Conservation (phyloP, 768 basidiomycete genomes). For the Coprinopsis marcescibilis region DNA sequence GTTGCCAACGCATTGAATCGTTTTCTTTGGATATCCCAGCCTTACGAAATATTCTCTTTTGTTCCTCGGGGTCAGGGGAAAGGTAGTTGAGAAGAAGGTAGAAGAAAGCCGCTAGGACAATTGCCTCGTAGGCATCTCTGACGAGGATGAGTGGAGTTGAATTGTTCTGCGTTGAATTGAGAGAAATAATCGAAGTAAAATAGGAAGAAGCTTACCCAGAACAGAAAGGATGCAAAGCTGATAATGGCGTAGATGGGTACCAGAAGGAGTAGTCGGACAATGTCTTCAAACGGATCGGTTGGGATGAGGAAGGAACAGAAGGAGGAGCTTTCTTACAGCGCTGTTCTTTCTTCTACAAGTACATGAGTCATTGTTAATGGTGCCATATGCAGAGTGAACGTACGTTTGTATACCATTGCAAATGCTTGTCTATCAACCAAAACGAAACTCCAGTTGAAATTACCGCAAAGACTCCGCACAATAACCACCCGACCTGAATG, state of each 20-base stretch:
- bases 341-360: slow-evolving; percentile 59
- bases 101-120: slow-evolving; percentile 73
- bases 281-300: slow-evolving; percentile 35
- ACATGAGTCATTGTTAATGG: not conserved
- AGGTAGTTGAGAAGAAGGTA: slow-evolving; percentile 70
- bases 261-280: slow-evolving; percentile 72
- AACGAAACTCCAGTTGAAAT: slow-evolving; percentile 52
- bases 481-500: slow-evolving; percentile 61
- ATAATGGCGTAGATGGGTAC: slow-evolving; percentile 69
- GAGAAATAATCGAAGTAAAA: slow-evolving; percentile 1
- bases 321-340: slow-evolving; percentile 38
- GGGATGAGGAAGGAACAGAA: not conserved
- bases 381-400: slow-evolving; percentile 16
- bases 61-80: slow-evolving; percentile 55
- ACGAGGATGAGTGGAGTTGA: slow-evolving; percentile 64
- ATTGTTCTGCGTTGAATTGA: slow-evolving; percentile 40
- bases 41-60: slow-evolving; percentile 54
- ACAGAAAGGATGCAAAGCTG: slow-evolving; percentile 63
- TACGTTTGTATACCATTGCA: slow-evolving; percentile 68
- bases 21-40: slow-evolving; percentile 52
- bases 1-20: slow-evolving; percentile 37
- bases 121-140: slow-evolving; percentile 72
- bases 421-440: slow-evolving; percentile 73
- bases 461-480: slow-evolving; percentile 53
- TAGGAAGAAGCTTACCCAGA: slow-evolving; percentile 45